Evolutionary conservation across 2,329 filamentous ascomycete genomes (phyloP).

Genomic region (Aspergillus fumigatus): DNA sequence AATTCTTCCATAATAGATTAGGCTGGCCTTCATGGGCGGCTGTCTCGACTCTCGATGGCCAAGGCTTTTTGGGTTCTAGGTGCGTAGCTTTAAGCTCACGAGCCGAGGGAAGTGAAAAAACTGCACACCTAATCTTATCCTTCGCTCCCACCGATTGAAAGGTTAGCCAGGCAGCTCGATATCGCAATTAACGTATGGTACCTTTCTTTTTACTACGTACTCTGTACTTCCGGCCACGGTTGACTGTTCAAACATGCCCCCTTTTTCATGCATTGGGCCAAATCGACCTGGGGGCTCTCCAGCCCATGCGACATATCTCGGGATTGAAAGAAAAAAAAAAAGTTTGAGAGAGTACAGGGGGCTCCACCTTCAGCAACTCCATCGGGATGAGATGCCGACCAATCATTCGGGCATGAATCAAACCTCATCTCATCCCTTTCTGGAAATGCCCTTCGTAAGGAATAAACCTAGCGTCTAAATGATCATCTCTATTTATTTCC

Average conservation of each 20-base stretch:
- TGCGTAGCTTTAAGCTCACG: neutral
- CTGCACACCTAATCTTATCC: neutral
- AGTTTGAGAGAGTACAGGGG: too few species aligned
- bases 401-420: slow-evolving; percentile 14
- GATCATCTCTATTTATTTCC: neutral
- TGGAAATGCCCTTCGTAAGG: slow-evolving; percentile 3
- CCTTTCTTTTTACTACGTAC: too few species aligned
- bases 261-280: too few species aligned
- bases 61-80: neutral
- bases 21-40: neutral
- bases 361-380: slow-evolving; percentile 1
- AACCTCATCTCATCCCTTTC: slow-evolving; percentile 12
- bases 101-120: neutral
- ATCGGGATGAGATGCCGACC: slow-evolving; percentile 21
- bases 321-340: neutral
- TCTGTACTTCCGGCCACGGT: too few species aligned
- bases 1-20: too few species aligned
- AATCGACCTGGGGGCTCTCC: too few species aligned
- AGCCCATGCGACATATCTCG: too few species aligned
- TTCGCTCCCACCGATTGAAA: neutral
- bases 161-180: neutral
- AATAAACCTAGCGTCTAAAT: neutral
- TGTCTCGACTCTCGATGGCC: neutral
- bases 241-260: too few species aligned
- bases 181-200: too few species aligned